These are phyloP conservation scores for Phytophthora brassicae DNA, from an alignment of 352 stramenopile genomes.

Conservation along the genomic window DNA sequence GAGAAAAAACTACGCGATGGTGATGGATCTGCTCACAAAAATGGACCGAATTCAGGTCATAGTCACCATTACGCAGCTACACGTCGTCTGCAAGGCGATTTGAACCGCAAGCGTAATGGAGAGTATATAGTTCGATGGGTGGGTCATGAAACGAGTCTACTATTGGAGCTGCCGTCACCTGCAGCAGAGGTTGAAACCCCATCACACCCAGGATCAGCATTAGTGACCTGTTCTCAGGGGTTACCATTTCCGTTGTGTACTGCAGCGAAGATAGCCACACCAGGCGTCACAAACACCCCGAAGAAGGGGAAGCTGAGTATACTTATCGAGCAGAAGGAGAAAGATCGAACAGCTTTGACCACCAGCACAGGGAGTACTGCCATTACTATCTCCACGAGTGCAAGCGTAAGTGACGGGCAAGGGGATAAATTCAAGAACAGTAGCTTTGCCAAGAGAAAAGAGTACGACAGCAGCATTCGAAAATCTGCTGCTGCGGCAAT, in stretches of 20 bases:
- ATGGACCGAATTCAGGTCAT: conserved; percentile 54
- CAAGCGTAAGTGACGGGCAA: conserved; percentile 5
- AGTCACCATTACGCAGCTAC: conserved; percentile 83
- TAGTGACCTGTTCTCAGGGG: conserved; percentile 14
- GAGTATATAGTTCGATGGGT: conserved; percentile 86
- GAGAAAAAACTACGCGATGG: conserved; percentile 83
- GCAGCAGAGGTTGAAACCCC: conserved; percentile 50
- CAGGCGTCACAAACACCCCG: conserved; percentile 45
- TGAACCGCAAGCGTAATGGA: conserved; percentile 79
- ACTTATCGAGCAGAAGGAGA: conserved; percentile 65
- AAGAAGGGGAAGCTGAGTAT: conserved; percentile 59
- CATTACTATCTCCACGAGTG: not conserved
- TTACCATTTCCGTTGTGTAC: conserved; percentile 22
- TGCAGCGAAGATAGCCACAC: conserved; percentile 16
- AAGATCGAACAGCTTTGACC: conserved; percentile 25
- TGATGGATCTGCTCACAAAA: conserved; percentile 57
- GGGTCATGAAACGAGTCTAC: conserved; percentile 78
- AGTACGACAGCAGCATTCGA: conserved; percentile 69
- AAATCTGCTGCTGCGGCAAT: conserved; percentile 33
- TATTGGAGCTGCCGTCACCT: conserved; percentile 62
- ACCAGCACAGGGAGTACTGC: conserved; percentile 10
- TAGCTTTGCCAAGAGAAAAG: conserved; percentile 66
- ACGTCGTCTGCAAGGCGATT: conserved; percentile 68
- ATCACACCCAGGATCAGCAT: conserved; percentile 23
- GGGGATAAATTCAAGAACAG: conserved; percentile 68